Evolutionary conservation across 2,329 filamentous ascomycete species (phyloP).

Genomic region (Helminthosporium solani): DNA sequence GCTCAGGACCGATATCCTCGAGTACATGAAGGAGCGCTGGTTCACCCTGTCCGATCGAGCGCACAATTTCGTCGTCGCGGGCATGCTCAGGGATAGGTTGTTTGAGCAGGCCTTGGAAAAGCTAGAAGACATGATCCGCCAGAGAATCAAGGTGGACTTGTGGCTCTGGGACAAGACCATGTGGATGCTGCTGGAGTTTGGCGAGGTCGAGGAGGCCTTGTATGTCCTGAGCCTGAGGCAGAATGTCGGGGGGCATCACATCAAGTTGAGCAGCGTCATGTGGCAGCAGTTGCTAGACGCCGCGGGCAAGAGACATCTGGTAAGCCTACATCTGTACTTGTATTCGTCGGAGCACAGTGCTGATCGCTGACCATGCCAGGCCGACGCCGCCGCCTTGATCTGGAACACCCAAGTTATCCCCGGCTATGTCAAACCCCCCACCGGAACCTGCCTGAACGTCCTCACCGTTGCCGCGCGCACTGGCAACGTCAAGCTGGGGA

Average conservation of each 20-base stretch:
- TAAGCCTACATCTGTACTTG: conserved; percentile 23
- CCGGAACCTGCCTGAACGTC: conserved; percentile 66
- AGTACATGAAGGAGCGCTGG: conserved; percentile 75
- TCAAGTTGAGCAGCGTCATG: conserved; percentile 53
- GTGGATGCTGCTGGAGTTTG: conserved; percentile 68
- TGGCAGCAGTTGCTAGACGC: conserved; percentile 74
- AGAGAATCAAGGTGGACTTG: conserved; percentile 56
- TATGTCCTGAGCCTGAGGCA: conserved; percentile 61
- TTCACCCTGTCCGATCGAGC: conserved; percentile 62
- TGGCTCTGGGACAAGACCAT: conserved; percentile 82
- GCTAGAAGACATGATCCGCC: conserved; percentile 65
- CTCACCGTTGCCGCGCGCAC: conserved; percentile 70
- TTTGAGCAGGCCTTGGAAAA: conserved; percentile 76
- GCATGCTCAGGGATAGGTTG: conserved; percentile 76
- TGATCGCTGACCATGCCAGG: conserved; percentile 40
- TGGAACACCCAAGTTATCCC: conserved; percentile 69
- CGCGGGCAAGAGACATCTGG: conserved; percentile 65
- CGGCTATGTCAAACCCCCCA: conserved; percentile 61
- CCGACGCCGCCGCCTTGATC: conserved; percentile 64
- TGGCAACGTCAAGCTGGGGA: conserved; percentile 68
- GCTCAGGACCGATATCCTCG: conserved; percentile 68
- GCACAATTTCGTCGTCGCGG: conserved; percentile 67
- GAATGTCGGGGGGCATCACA: conserved; percentile 36
- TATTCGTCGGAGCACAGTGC: neutral
- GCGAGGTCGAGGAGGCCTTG: conserved; percentile 76